Evolutionary conservation across 2,329 filamentous ascomycete genomes (phyloP).

Genomic region (Cladosporium sp.): DNA sequence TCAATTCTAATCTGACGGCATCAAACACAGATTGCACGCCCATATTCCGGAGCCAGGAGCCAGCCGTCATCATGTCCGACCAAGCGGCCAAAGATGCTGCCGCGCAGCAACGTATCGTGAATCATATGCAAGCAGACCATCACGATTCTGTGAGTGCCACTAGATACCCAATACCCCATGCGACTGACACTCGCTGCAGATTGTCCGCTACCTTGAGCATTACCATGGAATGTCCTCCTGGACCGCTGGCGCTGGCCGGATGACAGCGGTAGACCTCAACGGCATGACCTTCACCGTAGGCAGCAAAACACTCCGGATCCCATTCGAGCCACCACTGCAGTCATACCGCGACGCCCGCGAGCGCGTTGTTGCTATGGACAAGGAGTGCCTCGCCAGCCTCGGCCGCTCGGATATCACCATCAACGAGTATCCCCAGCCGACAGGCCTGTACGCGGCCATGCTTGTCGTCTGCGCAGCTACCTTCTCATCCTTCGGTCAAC

Average conservation of each 20-base stretch:
- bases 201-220: conserved; percentile 75
- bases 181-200: conserved; percentile 30
- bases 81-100: conserved; percentile 43
- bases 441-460: conserved; percentile 53
- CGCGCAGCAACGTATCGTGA: conserved; percentile 64
- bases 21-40: background rate
- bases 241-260: conserved; percentile 57
- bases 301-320: conserved; percentile 52
- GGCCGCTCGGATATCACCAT: conserved; percentile 56
- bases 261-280: conserved; percentile 66
- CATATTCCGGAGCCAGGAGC: background rate
- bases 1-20: background rate
- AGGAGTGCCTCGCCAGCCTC: conserved; percentile 59
- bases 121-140: conserved; percentile 88
- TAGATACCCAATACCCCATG: background rate
- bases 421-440: conserved; percentile 53
- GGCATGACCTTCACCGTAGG: conserved; percentile 62
- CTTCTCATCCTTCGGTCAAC: conserved; percentile 52
- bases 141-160: conserved; percentile 41
- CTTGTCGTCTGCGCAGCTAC: conserved; percentile 59
- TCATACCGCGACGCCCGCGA: conserved; percentile 66
- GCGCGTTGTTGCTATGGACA: conserved; percentile 72
- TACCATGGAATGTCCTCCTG: conserved; percentile 60
- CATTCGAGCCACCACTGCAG: conserved; percentile 70
- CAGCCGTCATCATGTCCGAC: conserved; percentile 25